These are phyloP conservation scores for Termitomyces sp. DNA, from an alignment of 768 basidiomycete genomes.

Conservation along the genomic window DNA sequence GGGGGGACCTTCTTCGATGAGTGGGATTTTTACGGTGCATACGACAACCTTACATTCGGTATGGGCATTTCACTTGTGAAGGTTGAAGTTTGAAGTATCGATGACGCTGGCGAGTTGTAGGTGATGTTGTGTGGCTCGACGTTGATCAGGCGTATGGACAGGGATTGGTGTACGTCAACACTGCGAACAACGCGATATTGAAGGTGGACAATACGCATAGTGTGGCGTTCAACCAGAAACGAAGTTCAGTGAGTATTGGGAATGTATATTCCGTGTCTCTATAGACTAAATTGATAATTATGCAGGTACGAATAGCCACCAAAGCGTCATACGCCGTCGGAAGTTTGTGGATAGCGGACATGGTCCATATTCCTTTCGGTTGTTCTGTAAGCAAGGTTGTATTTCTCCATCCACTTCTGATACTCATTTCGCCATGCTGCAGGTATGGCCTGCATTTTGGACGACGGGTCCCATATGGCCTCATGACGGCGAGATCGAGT, in stretches of 20 bases:
- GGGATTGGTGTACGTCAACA: constrained; percentile 54
- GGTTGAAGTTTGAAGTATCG: background rate
- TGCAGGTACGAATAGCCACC: constrained; percentile 39
- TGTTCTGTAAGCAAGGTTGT: constrained; percentile 35
- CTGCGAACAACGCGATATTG: constrained; percentile 58
- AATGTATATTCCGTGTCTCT: background rate
- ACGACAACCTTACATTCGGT: constrained; percentile 44
- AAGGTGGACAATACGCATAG: constrained; percentile 67
- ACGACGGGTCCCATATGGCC: constrained; percentile 40
- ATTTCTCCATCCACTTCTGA: background rate
- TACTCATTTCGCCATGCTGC: background rate
- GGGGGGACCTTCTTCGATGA: constrained; percentile 48
- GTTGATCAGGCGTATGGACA: constrained; percentile 37
- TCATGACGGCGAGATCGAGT: constrained; percentile 43
- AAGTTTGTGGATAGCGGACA: constrained; percentile 39
- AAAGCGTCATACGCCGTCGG: constrained; percentile 36
- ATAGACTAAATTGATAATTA: background rate
- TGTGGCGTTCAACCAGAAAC: constrained; percentile 42
- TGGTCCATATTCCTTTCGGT: constrained; percentile 42
- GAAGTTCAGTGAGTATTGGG: constrained; percentile 48
- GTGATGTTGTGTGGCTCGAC: constrained; percentile 59
- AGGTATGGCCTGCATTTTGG: constrained; percentile 50
- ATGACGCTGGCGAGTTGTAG: constrained; percentile 23
- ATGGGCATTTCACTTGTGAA: background rate
- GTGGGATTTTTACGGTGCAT: constrained; percentile 48